Evolutionary conservation across 768 basidiomycete species (phyloP).

Genomic region (Gymnopilus junonius): DNA sequence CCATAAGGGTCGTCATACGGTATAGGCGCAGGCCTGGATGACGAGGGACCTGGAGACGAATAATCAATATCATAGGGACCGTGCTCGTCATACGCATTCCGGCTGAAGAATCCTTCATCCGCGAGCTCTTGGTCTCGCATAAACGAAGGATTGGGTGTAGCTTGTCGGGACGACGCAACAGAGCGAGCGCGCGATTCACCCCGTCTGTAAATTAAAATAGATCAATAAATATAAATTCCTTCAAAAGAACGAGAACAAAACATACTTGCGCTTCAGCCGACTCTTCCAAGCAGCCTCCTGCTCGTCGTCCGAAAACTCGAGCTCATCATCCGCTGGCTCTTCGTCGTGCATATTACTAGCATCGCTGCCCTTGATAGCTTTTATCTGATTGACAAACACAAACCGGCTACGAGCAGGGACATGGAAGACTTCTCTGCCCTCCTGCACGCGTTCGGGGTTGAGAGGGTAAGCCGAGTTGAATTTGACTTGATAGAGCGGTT

Average conservation of each 20-base stretch:
- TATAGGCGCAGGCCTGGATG: slow-evolving; percentile 59
- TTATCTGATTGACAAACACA: slow-evolving; percentile 78
- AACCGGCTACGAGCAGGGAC: slow-evolving; percentile 81
- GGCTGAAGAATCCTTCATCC: slow-evolving; percentile 47
- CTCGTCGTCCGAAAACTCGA: slow-evolving; percentile 97
- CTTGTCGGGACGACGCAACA: slow-evolving; percentile 55
- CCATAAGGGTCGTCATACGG: slow-evolving; percentile 85
- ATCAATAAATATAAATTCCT: background rate
- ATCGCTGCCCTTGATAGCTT: slow-evolving; percentile 82
- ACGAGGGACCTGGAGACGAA: slow-evolving; percentile 41
- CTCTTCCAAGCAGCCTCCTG: slow-evolving; percentile 77
- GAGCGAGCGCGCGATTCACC: slow-evolving; percentile 53
- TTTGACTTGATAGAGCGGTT: slow-evolving; percentile 89
- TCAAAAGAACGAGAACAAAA: slow-evolving; percentile 6
- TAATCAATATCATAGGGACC: slow-evolving; percentile 74
- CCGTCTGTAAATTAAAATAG: slow-evolving; percentile 43
- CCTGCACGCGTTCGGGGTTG: slow-evolving; percentile 54
- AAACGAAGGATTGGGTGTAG: slow-evolving; percentile 58
- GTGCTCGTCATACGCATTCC: slow-evolving; percentile 68
- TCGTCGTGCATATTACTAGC: slow-evolving; percentile 96
- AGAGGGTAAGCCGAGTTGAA: slow-evolving; percentile 72
- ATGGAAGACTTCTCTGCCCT: slow-evolving; percentile 78
- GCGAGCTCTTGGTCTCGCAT: slow-evolving; percentile 58
- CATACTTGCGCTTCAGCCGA: slow-evolving; percentile 62
- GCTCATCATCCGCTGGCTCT: slow-evolving; percentile 86